Base-by-base conservation (phyloP, 2,329 filamentous ascomycete species). In the Aspergillus quadricinctus region DNA sequence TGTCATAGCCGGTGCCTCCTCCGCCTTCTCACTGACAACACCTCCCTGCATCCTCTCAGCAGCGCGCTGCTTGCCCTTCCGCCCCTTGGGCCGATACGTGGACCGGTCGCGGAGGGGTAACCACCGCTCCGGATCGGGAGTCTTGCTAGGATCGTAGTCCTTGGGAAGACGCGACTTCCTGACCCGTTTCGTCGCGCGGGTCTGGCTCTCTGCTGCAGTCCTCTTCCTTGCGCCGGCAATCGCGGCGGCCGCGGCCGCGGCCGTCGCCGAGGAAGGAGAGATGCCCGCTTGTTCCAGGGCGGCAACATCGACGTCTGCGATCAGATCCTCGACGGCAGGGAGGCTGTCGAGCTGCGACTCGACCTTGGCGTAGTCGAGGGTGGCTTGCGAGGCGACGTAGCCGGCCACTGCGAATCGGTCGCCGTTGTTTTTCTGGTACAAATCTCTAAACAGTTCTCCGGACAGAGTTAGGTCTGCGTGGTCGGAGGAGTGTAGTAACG, bases 91-190 rank as follows among this genome's bases (percentile, higher is more conserved):
- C 49, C 89, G 81, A 75, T 96, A 99, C 43, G 86, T 89, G 65
- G 89, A 94, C 56, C 94, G 83, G 72, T 99, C 94, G 52, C 89
- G 86, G 67, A 97, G 80, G 11, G 94, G 93, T 58, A 99, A 76
- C 94, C 94, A 99, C 60, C 94, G 83, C 75, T 99, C 94, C 0
- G 91, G 87, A 72, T 99, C 94, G 35, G 90, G 83, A 62, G 86
- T 87, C 79, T 92, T 95, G 64, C 82, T 84, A 52, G 89, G 83
- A 57, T 91, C 89, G 55, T 74, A 78, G 55, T 80, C 75, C 67
- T 79, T 80, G 8, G 78, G 77, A 21, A 79, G 64, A 48, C 76
- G 71, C 21, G 76, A 78, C 60, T 77, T 78, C 31, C 78, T 74
- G 21, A 78, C 62, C 4, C 77, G 77, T 59, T 76, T 77, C 57